Base-by-base conservation (phyloP, 352 stramenopile genomes). In the Pythium oligandrum region DNA sequence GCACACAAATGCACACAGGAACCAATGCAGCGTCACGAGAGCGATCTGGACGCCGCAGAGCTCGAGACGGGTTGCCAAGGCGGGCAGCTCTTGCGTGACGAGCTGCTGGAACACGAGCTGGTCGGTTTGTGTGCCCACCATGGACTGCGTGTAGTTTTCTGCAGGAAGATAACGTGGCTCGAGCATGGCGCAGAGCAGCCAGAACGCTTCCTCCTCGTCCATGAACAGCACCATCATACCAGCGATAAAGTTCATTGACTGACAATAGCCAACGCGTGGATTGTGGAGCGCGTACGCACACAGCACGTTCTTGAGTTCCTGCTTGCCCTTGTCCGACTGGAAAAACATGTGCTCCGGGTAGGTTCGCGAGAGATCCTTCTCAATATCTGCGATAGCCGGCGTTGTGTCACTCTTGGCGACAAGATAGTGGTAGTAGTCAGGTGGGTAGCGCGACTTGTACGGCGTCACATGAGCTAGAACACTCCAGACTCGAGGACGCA, bases 11-110 rank as follows among this genome's bases (percentile, higher is more conserved):
- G 81, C 64, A 54, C 83, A 94, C 3, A 94, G 57, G 48, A 93
- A 94, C 83, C 83, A 94, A 44, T 93, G 80, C 2, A 90, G 61
- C n/a, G 83, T 90, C n/a, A 91, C 60, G 26, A 90, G 69, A 33
- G 88, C 66, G 35, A 94, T 71, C 44, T 82, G 71, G 38, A 85
- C 76, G 3, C 74, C 74, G 34, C 55, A 64, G 0, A 46, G 9
- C 10, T 76, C 67, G 4, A 83, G 62, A 7, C 53, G 45, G 2
- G 44, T 62, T 3, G 63, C 50, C 0, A 93, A 38, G 3, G 51
- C 43, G 0, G 81, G 81, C 0, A 91, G 55, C 34, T 89, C 64
- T 8, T 68, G 63, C 10, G 42, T 45, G 8, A 93, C 68, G 17
- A 93, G 64, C 17, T 67, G 53, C 45, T 82, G 67, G 55, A 94